Evolutionary conservation across 176 grass and related monocot genomes (phyloP), one percentile per base, ranked within the genome.

Genomic region (Carex myosuroides): DNA sequence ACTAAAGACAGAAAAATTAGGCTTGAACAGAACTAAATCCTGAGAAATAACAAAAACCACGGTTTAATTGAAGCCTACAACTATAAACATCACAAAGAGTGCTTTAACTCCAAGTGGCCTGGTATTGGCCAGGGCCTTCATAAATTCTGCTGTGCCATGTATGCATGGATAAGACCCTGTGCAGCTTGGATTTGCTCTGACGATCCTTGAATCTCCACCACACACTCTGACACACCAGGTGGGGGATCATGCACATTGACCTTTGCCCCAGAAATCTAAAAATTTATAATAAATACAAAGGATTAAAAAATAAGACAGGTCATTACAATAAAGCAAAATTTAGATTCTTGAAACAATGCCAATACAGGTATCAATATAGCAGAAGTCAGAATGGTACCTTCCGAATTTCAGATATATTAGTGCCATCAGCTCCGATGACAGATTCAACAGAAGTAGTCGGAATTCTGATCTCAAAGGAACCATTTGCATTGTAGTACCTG

Each of bases 181-280:
- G 91, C 92, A 5, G 80, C 50, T 91, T 92, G 92, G 24, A 86
- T 84, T 87, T 93, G 86, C 70, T 98, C 92, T 2, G 87, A 83
- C 11, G 91, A 87, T 24, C 95, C 91, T 68, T 87, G 91, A 65
- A 98, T 91, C 68, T 91, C 95, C 81, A 94, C 70, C 8, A 88
- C 63, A 16, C 81, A 88, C 61, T 93, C 91, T 1, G 86, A 89
- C 53, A 85, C 90, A 81, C 86, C 70, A 4, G 81, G 73, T 67
- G 58, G 64, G 12, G 85, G 76, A 80, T 91, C 88, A 64, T 79
- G 82, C 39, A 93, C 73, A 64, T 85, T 95, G 48, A 89, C 67
- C 81, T 90, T 94, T 53, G 90, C 91, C 78, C 95, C 92, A 13
- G 91, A 87, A 62, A 88, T 88, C 92, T 93, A 77, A 85, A 84